Conservation (phyloP, 1,139 yeast species). For the Pichia sp. region DNA sequence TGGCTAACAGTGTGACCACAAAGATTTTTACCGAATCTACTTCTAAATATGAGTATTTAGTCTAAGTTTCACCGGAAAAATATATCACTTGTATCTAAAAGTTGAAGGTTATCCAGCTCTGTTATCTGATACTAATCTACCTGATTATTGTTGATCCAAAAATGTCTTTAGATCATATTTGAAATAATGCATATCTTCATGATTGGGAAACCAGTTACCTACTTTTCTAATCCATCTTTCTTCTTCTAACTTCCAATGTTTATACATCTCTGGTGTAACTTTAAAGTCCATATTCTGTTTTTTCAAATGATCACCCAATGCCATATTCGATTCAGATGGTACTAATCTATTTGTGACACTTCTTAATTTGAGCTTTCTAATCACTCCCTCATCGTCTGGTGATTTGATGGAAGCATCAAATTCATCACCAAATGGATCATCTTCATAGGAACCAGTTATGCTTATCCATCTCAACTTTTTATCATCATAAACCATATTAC, state of each 20-base stretch:
- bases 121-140: too few species aligned
- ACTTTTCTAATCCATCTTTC: conserved; percentile 28
- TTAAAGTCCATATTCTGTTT: conserved; percentile 14
- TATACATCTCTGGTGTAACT: conserved; percentile 23
- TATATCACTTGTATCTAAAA: too few species aligned
- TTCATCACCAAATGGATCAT: conserved; percentile 35
- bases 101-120: too few species aligned
- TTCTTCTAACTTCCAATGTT: conserved; percentile 26
- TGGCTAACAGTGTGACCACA: too few species aligned
- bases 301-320: conserved; percentile 10
- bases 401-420: conserved; percentile 13
- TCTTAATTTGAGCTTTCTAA: background rate
- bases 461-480: conserved; percentile 47
- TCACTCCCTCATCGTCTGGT: background rate
- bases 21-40: too few species aligned
- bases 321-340: conserved; percentile 14
- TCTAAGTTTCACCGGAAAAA: too few species aligned
- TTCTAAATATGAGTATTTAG: too few species aligned
- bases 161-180: conserved; percentile 28
- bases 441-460: conserved; percentile 32
- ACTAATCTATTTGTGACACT: conserved; percentile 10
- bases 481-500: conserved; percentile 52
- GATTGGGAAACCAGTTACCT: conserved; percentile 29
- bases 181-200: conserved; percentile 20
- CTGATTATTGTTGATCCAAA: conserved; percentile 20